Base-by-base conservation (phyloP, 441 rosid genomes). In the Jatropha multifida region DNA sequence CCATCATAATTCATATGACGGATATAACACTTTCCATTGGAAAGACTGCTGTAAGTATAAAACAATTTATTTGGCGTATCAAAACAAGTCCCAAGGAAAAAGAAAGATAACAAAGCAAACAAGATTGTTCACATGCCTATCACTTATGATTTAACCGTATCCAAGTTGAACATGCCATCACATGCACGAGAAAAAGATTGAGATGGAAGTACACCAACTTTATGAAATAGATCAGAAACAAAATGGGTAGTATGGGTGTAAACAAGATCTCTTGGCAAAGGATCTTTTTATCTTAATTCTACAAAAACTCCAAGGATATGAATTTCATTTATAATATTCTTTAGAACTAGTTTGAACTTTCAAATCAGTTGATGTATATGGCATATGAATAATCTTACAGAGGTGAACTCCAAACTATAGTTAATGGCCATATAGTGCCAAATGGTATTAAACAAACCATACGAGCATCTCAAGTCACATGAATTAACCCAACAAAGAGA, bases 1-100 rank as follows among this genome's bases (percentile, higher is more conserved):
- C 49, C 26, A 76, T 70, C 66, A 66, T 23, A 71, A 17, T 10
- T 68, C n/a, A 14, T 40, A 65, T 41, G 15, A 71, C 5, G 17
- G 20, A 49, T 2, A 71, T 49, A 60, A 17, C 27, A 67, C 61
- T 20, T 60, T 52, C 72, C 13, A 15, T 18, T 17, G 49, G 65
- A 52, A 32, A 61, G 14, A 42, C 12, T 58, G 1, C 41, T 17
- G 37, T 23, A 65, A 11, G 15, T 49, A 68, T 52, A 68, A 27
- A 10, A 7, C 10, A n/a, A 20, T 44, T 18, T 52, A 13, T 40
- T 26, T 14, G 23, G 52, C 37, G 18, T 46, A 18, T 14, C 27
- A n/a, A 37, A 37, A 73, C n/a, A 64, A 64, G 37, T n/a, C 13
- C 32, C 18, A 26, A 10, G 7, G 15, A 42, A 26, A 26, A 1